Evolutionary conservation across 305 asterid species (phyloP).

Genomic region (Fraxinus greggii): DNA sequence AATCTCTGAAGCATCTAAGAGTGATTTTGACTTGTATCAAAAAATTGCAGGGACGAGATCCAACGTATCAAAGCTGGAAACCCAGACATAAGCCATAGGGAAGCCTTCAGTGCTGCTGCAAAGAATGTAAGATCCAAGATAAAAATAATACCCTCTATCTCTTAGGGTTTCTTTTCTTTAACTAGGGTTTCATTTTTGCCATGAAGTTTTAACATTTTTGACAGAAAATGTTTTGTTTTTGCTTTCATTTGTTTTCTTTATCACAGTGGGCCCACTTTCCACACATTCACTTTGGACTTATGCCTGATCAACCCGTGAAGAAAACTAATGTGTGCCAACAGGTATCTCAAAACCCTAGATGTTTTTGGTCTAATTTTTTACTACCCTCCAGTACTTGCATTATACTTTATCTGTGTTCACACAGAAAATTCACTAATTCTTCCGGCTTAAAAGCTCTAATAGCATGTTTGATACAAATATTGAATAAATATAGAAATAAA

Average conservation of each 20-base stretch:
- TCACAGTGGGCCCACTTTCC: conserved; percentile 99
- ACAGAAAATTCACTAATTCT: not conserved
- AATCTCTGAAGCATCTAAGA: conserved; percentile 6
- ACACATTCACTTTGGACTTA: conserved; percentile 96
- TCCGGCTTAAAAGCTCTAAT: not conserved
- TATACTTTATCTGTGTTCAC: not conserved
- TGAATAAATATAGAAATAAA: not conserved
- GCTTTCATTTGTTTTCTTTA: conserved; percentile 29
- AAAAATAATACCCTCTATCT: not conserved
- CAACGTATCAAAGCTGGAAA: conserved; percentile 99
- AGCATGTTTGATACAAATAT: not conserved
- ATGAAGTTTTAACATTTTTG: not conserved
- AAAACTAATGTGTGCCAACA: conserved; percentile 87
- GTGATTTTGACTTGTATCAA: conserved; percentile 13
- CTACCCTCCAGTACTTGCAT: not conserved
- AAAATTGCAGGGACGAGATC: conserved; percentile 87
- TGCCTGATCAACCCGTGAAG: conserved; percentile 99
- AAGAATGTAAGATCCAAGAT: conserved; percentile 85
- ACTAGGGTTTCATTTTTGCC: conserved; percentile 28
- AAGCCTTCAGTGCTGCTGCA: conserved; percentile 98
- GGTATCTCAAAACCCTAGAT: conserved; percentile 60
- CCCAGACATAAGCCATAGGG: conserved; percentile 99
- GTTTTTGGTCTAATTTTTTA: conserved; percentile 9
- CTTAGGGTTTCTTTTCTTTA: not conserved
- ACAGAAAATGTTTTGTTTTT: not conserved